phyloP scores from a whole-genome alignment of 805 yeast genomes.

The Candida qinlingensis region DNA sequence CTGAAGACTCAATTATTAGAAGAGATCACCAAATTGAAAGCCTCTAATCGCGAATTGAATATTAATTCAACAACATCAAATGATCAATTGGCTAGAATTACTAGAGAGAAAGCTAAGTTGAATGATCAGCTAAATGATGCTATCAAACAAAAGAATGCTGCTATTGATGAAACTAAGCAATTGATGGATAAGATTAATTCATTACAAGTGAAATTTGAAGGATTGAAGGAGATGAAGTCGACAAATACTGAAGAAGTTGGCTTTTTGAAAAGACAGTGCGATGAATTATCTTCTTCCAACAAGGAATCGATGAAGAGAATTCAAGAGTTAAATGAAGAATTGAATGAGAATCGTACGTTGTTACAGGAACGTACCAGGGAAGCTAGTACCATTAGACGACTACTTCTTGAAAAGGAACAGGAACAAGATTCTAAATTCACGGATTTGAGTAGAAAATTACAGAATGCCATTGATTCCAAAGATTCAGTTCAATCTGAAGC shows the following conservation, averaged over 20 bases:
- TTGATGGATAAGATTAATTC: constrained; percentile 37
- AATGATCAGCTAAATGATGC: constrained; percentile 35
- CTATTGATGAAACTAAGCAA: constrained; percentile 34
- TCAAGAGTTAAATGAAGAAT: constrained; percentile 74
- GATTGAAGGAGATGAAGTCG: constrained; percentile 30
- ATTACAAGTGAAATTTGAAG: constrained; percentile 33
- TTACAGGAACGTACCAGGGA: constrained; percentile 81
- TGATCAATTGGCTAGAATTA: constrained; percentile 25
- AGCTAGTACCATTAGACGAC: constrained; percentile 61
- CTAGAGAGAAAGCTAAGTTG: constrained; percentile 32
- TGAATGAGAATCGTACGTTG: constrained; percentile 66
- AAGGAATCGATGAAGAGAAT: constrained; percentile 57
- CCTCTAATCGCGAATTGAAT: constrained; percentile 24
- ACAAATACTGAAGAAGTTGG: constrained; percentile 40
- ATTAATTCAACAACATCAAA: constrained; percentile 28
- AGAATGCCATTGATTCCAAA: constrained; percentile 53
- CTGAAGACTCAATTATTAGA: constrained; percentile 22
- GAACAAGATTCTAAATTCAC: constrained; percentile 43
- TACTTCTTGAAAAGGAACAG: constrained; percentile 65
- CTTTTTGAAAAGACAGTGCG: constrained; percentile 57
- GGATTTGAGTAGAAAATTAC: constrained; percentile 52
- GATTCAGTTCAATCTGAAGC: constrained; percentile 51
- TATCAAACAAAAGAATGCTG: constrained; percentile 30
- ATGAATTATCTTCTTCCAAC: constrained; percentile 61
- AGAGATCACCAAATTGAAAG: constrained; percentile 21